Conservation (phyloP, 352 stramenopile species). For the Phytophthora tubulina region DNA sequence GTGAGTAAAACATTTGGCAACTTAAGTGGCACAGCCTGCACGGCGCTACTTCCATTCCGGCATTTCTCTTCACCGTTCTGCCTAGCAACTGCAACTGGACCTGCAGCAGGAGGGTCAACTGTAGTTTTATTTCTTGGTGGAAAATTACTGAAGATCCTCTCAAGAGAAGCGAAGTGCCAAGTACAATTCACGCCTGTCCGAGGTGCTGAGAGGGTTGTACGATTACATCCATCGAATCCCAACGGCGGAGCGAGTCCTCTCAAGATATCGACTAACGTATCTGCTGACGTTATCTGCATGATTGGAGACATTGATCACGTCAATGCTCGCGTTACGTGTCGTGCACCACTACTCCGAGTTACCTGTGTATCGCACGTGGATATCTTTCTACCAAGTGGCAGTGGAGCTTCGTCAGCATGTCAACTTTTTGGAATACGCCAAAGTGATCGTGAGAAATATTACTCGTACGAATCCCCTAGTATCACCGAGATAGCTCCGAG, state of each 20-base stretch:
- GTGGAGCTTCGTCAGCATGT: slow-evolving; percentile 26
- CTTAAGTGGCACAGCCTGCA: slow-evolving; percentile 69
- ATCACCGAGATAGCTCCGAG: slow-evolving; percentile 67
- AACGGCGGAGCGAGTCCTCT: slow-evolving; percentile 12
- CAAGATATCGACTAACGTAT: slow-evolving; percentile 28
- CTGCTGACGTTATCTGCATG: slow-evolving; percentile 47
- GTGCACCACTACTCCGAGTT: slow-evolving; percentile 61
- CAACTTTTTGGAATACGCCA: slow-evolving; percentile 37
- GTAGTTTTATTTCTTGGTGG: slow-evolving; percentile 65
- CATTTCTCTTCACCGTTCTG: slow-evolving; percentile 70
- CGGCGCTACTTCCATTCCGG: slow-evolving; percentile 66
- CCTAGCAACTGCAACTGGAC: slow-evolving; percentile 67
- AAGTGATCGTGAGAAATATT: slow-evolving; percentile 70
- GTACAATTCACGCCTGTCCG: slow-evolving; percentile 65
- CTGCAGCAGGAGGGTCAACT: slow-evolving; percentile 66
- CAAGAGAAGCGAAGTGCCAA: slow-evolving; percentile 62
- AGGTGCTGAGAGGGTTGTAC: slow-evolving; percentile 5
- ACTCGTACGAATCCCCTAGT: slow-evolving; percentile 73
- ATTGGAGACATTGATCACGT: slow-evolving; percentile 65
- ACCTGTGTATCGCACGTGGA: slow-evolving; percentile 55
- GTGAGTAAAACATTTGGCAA: slow-evolving; percentile 70
- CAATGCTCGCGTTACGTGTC: slow-evolving; percentile 55
- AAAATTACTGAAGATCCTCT: slow-evolving; percentile 59
- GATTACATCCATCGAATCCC: not conserved
- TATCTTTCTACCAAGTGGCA: slow-evolving; percentile 48